Evolutionary conservation across 2,329 filamentous ascomycete genomes (phyloP).

Genomic region (Trichoderma citrinoviride): DNA sequence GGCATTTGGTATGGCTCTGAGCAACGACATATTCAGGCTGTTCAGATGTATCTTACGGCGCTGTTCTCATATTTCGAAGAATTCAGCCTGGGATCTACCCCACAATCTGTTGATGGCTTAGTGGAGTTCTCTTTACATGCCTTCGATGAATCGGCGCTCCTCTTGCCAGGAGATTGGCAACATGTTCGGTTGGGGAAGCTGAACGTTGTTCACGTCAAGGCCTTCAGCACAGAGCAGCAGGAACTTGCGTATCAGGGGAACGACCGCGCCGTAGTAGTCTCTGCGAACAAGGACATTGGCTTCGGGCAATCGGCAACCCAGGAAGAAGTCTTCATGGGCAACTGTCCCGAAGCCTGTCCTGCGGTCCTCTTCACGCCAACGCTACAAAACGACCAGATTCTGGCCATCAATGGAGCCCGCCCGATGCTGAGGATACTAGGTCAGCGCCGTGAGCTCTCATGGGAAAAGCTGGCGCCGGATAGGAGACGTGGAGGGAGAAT

Average conservation of each 20-base stretch:
- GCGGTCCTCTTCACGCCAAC: constrained; percentile 36
- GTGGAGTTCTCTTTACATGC: constrained; percentile 30
- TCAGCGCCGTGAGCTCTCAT: constrained; percentile 32
- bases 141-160: background rate
- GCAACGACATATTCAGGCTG: constrained; percentile 33
- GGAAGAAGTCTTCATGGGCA: constrained; percentile 37
- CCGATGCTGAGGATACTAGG: constrained; percentile 33
- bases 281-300: constrained; percentile 36
- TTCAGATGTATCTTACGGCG: constrained; percentile 32
- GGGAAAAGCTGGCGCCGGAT: constrained; percentile 19
- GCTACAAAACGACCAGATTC: constrained; percentile 28
- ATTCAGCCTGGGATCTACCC: constrained; percentile 16
- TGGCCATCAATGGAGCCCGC: constrained; percentile 31
- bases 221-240: constrained; percentile 30
- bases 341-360: constrained; percentile 36
- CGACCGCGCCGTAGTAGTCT: constrained; percentile 32
- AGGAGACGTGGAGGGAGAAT: constrained; percentile 31
- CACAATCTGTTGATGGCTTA: background rate
- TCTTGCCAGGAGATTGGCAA: background rate
- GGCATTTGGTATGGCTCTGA: constrained; percentile 35
- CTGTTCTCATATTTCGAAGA: constrained; percentile 33
- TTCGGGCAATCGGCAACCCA: constrained; percentile 40
- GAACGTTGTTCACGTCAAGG: constrained; percentile 23
- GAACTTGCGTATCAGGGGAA: constrained; percentile 28
- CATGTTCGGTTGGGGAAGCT: constrained; percentile 22